Evolutionary conservation across 805 yeast genomes (phyloP), one percentile per base, ranked within the genome.

Genomic region (Blastobotrys muscicola): DNA sequence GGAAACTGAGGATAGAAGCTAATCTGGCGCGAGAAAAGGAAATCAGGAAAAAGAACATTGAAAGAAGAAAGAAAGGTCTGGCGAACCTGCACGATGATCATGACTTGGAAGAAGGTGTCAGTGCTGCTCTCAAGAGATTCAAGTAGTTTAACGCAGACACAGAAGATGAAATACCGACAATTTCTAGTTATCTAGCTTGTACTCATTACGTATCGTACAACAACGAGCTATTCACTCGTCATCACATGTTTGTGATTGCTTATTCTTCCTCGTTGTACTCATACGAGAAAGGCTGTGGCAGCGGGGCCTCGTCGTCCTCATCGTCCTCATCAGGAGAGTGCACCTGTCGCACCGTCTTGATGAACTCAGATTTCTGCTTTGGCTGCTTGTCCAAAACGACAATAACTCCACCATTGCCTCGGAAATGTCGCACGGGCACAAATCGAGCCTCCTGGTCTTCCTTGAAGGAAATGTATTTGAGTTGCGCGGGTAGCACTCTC

Each of bases 401-500:
- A 9, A 61, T 45, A 3, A 64, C 67, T 26, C 67, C 67, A 13
- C 51, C 54, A 13, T 49, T 41, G 58, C 85, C 75, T 68, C 68
- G 80, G 60, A 77, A 78, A 59, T 80, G 82, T 61, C 94, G 80
- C 7, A 87, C 81, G 4, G 97, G 97, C 30, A 70, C 74, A 62
- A 82, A 90, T 57, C 95, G 74, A 39, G 75, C 81, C 41, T 45
- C 42, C 14, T 37, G 20, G 44, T 78, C 82, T 57, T 82, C 81
- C 33, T 70, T 64, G 59, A 90, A 87, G 3, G 94, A 72, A 42
- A 92, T 76, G 65, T 79, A 85, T 62, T 80, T 82, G 46, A 89
- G 71, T 66, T 92, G 97, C 37, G 80, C 75, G 11, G 97, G 97
- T 44, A 92, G 69, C 1, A 92, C 95, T 57, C 98, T 78, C 9